phyloP scores from a whole-genome alignment of 495 filamentous ascomycete species.

The Lasiosphaeria hispida region DNA sequence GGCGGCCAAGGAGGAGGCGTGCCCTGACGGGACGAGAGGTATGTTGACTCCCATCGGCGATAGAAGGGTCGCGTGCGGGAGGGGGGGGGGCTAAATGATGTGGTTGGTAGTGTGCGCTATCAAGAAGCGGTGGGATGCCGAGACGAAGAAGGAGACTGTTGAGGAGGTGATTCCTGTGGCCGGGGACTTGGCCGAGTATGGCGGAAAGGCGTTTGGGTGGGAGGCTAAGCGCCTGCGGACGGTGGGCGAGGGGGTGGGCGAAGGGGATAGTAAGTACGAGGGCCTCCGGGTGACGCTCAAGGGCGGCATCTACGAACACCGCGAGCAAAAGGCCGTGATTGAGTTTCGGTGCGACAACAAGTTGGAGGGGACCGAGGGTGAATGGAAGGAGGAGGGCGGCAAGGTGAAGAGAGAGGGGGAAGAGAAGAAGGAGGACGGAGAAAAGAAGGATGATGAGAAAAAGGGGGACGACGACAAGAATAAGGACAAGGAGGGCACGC shows the following conservation, averaged over 20 bases:
- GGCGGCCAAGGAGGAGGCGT: conserved; percentile 48
- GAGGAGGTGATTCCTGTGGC: conserved; percentile 67
- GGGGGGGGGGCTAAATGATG: not conserved
- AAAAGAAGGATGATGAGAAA: too few species aligned
- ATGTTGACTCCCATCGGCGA: conserved; percentile 25
- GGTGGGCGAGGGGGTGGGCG: conserved; percentile 52
- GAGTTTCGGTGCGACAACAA: conserved; percentile 79
- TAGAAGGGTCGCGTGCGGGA: too few species aligned
- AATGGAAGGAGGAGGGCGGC: conserved; percentile 46
- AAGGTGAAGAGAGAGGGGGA: conserved; percentile 27
- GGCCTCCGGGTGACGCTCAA: conserved; percentile 69
- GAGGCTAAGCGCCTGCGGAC: conserved; percentile 60
- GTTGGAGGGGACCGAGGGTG: conserved; percentile 66
- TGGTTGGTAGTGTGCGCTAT: conserved; percentile 72
- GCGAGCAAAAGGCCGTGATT: conserved; percentile 66
- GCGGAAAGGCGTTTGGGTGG: conserved; percentile 57
- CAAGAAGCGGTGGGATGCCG: conserved; percentile 49
- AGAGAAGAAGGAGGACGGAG: conserved; percentile 39
- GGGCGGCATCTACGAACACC: conserved; percentile 60
- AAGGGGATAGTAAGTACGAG: conserved; percentile 26
- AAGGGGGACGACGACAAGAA: conserved; percentile 28
- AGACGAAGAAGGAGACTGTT: conserved; percentile 30
- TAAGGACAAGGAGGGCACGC: conserved; percentile 32
- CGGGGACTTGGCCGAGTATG: conserved; percentile 56
- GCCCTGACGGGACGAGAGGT: conserved; percentile 63